Evolutionary conservation across 176 grass and related monocot genomes (phyloP).

Genomic region (Chrysopogon serrulatus): DNA sequence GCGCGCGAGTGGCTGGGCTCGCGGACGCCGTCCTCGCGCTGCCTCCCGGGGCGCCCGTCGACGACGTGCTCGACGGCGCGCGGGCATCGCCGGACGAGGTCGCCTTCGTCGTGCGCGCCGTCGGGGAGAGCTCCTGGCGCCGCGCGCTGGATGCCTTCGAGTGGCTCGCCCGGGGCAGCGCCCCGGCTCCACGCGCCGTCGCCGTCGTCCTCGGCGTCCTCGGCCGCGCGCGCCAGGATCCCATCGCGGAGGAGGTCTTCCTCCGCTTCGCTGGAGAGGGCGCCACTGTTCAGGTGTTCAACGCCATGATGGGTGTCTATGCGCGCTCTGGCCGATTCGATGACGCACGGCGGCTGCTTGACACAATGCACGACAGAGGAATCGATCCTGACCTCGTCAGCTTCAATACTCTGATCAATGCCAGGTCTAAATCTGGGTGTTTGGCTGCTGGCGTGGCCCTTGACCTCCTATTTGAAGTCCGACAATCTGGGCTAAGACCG

Average conservation of each 20-base stretch:
- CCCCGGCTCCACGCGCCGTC: conserved; percentile 64
- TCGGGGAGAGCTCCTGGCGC: conserved; percentile 64
- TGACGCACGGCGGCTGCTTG: conserved; percentile 62
- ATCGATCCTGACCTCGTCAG: conserved; percentile 92
- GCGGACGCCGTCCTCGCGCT: conserved; percentile 55
- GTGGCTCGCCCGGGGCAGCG: conserved; percentile 61
- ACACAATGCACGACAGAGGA: conserved; percentile 56
- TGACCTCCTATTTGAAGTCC: conserved; percentile 65
- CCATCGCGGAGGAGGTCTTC: conserved; percentile 69
- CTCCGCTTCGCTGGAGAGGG: conserved; percentile 45
- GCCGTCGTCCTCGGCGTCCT: conserved; percentile 72
- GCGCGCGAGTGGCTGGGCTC: conserved; percentile 53
- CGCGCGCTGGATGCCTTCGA: conserved; percentile 84
- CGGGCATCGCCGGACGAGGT: conserved; percentile 60
- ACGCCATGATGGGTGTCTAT: conserved; percentile 93
- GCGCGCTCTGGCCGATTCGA: conserved; percentile 60
- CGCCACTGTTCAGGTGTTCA: conserved; percentile 82
- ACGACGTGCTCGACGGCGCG: conserved; percentile 53
- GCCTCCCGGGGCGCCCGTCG: conserved; percentile 43
- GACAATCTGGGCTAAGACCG: conserved; percentile 64
- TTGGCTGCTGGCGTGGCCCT: conserved; percentile 49
- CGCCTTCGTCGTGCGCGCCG: conserved; percentile 58
- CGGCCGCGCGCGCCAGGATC: conserved; percentile 71
- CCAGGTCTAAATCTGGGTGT: conserved; percentile 64
- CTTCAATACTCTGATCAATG: conserved; percentile 95